Percentiles rank a stretch among this genome's conserved stretches.
Conservation (phyloP, 116 monocot species). For the Dioscorea cayenensis region DNA sequence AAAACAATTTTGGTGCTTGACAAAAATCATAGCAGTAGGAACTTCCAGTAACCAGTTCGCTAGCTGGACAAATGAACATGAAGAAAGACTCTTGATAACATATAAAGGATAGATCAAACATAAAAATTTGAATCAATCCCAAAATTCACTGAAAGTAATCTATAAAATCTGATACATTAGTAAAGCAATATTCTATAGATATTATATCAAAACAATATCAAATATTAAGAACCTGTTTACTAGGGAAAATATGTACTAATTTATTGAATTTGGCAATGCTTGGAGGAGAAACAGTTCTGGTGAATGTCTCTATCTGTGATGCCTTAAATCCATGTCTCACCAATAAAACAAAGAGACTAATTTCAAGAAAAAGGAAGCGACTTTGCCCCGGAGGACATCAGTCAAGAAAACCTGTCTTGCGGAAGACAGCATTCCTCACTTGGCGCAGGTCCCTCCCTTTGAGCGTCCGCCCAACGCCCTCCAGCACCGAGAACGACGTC, state of each 20-base stretch:
- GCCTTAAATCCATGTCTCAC: background rate
- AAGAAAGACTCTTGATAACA: no score
- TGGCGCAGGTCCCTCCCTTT: constrained; percentile 53
- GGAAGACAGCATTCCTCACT: constrained; percentile 49
- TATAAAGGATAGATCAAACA: no score
- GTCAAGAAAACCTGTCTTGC: constrained; percentile 49
- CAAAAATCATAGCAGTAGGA: no score
- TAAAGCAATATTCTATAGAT: no score
- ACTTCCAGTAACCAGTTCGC: no score
- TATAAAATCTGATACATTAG: no score
- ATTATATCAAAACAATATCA: no score
- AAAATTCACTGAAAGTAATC: no score
- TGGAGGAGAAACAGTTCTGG: background rate
- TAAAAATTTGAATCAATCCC: no score
- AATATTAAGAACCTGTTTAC: no score
- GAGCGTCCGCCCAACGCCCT: constrained; percentile 55
- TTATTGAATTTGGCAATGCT: background rate
- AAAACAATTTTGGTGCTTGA: no score
- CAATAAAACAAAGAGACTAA: background rate
- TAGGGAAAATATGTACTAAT: background rate
- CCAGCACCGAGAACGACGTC: constrained; percentile 50
- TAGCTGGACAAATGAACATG: no score
- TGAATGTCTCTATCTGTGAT: background rate
- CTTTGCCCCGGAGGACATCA: constrained; percentile 8
- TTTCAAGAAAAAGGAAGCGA: background rate